Percentiles rank a stretch among this genome's conserved stretches.
These are phyloP conservation scores for Domatiomyces globalis DNA, from an alignment of 2,329 filamentous ascomycete species.

Conservation along the genomic window DNA sequence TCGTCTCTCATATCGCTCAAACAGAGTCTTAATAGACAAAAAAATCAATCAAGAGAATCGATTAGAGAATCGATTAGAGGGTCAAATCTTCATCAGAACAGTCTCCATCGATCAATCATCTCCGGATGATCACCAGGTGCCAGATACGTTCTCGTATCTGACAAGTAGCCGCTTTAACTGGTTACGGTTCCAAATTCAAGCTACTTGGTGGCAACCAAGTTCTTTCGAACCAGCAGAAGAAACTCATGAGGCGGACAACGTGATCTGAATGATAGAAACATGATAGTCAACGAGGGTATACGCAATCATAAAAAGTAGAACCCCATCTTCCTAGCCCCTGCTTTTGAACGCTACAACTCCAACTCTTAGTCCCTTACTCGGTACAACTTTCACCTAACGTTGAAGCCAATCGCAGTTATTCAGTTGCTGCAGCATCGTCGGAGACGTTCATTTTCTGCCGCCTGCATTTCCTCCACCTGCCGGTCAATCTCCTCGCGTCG, in stretches of 20 bases:
- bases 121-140: too few relatives aligned
- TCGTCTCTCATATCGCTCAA: too few relatives aligned
- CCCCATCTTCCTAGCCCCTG: neutral
- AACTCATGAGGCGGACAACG: neutral
- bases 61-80: too few relatives aligned
- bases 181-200: too few relatives aligned
- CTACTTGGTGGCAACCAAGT: too few relatives aligned
- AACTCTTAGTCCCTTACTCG: neutral
- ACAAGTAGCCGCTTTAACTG: too few relatives aligned
- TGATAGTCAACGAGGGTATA: neutral
- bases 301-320: neutral
- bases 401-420: neutral
- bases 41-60: too few relatives aligned
- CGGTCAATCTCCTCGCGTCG: neutral
- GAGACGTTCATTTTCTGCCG: neutral
- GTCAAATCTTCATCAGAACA: too few relatives aligned
- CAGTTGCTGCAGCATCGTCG: neutral
- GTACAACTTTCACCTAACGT: neutral
- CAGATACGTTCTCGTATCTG: too few relatives aligned
- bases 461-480: neutral
- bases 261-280: neutral
- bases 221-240: neutral
- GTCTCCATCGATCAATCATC: too few relatives aligned
- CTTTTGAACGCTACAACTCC: neutral
- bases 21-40: too few relatives aligned